Percentiles rank a stretch among this genome's conserved stretches.
phyloP scores from a whole-genome alignment of 2,329 filamentous ascomycete species.

The Pseudonectria buxi region DNA sequence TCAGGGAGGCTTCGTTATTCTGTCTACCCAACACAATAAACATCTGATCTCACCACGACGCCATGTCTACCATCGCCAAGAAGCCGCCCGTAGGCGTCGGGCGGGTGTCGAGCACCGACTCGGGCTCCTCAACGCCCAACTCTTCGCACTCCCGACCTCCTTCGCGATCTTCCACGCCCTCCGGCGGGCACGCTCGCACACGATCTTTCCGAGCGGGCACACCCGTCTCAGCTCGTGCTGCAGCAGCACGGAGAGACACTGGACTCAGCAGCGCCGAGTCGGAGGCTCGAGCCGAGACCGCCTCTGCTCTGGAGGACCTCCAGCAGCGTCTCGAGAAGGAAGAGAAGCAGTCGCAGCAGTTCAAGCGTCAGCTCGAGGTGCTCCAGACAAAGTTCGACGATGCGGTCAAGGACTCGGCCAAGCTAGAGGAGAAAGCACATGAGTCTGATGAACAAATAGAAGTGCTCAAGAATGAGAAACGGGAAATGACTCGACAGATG shows the following conservation, averaged over 20 bases:
- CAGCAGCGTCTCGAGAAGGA: conserved; percentile 76
- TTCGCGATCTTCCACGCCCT: conserved; percentile 39
- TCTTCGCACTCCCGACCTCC: conserved; percentile 33
- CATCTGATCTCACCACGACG: conserved; percentile 6
- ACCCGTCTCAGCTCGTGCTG: conserved; percentile 68
- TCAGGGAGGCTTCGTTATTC: background rate
- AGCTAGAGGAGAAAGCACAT: conserved; percentile 80
- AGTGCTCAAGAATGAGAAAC: conserved; percentile 73
- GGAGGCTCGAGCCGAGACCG: conserved; percentile 71
- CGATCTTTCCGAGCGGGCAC: conserved; percentile 59
- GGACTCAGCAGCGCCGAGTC: conserved; percentile 51
- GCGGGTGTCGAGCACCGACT: conserved; percentile 36
- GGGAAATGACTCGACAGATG: conserved; percentile 74
- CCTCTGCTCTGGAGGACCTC: conserved; percentile 74
- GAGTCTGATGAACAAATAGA: conserved; percentile 82
- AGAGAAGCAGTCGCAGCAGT: conserved; percentile 69
- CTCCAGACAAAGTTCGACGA: conserved; percentile 84
- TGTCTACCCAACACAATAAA: background rate
- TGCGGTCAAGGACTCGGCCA: conserved; percentile 71
- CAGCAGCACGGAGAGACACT: conserved; percentile 53
- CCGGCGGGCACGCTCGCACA: conserved; percentile 42
- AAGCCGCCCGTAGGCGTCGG: conserved; percentile 45
- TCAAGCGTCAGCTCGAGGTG: conserved; percentile 77
- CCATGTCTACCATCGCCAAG: conserved; percentile 48
- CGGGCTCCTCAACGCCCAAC: conserved; percentile 23